Evolutionary conservation across 306 rosid species (phyloP), one percentile per base, ranked within the genome.

Genomic region (Cicer bijugum): DNA sequence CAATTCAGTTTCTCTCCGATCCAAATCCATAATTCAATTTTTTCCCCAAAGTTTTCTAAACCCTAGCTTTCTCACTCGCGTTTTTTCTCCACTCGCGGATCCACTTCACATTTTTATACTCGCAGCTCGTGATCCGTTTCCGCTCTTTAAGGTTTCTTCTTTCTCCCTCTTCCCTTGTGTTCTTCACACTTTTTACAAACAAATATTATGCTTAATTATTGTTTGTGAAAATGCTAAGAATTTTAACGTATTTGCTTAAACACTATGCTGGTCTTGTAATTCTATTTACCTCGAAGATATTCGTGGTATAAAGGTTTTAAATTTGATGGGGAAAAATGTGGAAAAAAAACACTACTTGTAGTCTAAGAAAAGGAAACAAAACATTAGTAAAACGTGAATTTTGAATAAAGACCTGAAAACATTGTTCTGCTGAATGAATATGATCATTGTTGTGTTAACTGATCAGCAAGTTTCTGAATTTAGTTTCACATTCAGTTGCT

Each of bases 11-110:
- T 40, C 44, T 58, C 83, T 78, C 76, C 85, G 88, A 75, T 76
- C 74, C 9, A 12, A 6, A 68, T 62, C 72, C 82, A 80, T 33
- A 74, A 78, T 69, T 78, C 76, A 45, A 75, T 38, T 67, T 23
- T 74, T 72, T 77, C 37, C 80, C 81, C 78, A 72, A 82, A 77
- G 6, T 69, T 78, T 82, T 50, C 64, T 67, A 81, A 81, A 81
- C 83, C 88, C 85, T 78, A 81, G 67, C 77, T 73, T 53, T 52
- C 84, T 84, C 87, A 84, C 84, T 84, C 84, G 87, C 87, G 82
- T 14, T 17, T 60, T 63, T n/a, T 43, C 45, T 84, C 53, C 87
- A 84, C 87, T 84, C 87, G 87, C 87, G 75, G 62, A 69, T 69
- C 63, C 70, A 51, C 35, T 38, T 33, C 81, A 55, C 16, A 6